Evolutionary conservation across 2,329 filamentous ascomycete genomes (phyloP).

Genomic region (Aspergillus sp.): DNA sequence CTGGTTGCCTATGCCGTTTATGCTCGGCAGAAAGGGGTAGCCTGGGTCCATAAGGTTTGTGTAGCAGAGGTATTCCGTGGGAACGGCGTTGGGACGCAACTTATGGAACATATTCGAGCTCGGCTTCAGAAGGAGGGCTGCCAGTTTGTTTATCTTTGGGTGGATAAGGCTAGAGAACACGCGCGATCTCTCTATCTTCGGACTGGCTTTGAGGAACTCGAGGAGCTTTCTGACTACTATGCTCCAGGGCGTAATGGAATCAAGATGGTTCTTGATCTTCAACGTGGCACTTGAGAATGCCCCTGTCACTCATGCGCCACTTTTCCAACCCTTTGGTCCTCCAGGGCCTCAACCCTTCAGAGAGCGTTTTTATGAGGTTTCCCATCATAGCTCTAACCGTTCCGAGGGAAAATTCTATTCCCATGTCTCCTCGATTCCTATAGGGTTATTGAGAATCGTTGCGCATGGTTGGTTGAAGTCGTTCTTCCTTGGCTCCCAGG

Average conservation of each 20-base stretch:
- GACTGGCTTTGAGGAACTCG: conserved; percentile 52
- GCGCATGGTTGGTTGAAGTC: conserved; percentile 26
- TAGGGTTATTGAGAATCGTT: conserved; percentile 24
- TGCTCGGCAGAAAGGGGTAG: conserved; percentile 49
- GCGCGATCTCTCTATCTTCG: conserved; percentile 52
- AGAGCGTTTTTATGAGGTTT: background rate
- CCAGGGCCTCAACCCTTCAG: background rate
- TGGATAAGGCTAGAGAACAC: conserved; percentile 52
- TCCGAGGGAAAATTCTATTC: conserved; percentile 8
- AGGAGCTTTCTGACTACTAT: conserved; percentile 56
- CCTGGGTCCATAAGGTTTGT: conserved; percentile 58
- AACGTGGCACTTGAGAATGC: conserved; percentile 33
- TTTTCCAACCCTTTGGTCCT: conserved; percentile 11
- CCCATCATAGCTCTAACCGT: background rate
- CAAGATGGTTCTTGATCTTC: conserved; percentile 46
- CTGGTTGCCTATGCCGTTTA: conserved; percentile 55
- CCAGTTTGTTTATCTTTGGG: conserved; percentile 56
- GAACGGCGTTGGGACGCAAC: conserved; percentile 51
- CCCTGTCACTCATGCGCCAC: conserved; percentile 26
- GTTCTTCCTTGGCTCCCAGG: conserved; percentile 29
- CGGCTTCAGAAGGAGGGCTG: conserved; percentile 53
- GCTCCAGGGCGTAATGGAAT: conserved; percentile 53
- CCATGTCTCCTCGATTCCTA: conserved; percentile 26
- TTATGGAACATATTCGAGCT: conserved; percentile 50
- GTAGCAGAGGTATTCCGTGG: conserved; percentile 52